A percentile compares a stretch with the other conserved stretches of the same genome.
Evolutionary conservation across 345 rosid species (phyloP).

Genomic region (Populus nigra): DNA sequence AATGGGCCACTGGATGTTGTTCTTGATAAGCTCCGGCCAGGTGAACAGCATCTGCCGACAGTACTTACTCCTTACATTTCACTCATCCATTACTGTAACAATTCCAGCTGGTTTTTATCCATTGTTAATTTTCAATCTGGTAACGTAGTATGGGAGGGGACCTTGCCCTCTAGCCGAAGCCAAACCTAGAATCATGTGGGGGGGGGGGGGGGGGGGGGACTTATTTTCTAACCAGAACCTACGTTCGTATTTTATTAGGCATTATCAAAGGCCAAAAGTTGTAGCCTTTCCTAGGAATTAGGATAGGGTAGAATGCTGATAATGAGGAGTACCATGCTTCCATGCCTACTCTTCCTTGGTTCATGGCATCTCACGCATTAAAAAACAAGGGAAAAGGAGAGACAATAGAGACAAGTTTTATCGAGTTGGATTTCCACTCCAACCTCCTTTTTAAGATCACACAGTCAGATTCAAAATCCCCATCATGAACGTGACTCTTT

Average conservation of each 20-base stretch:
- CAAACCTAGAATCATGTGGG: neutral
- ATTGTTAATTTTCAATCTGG: too few relatives aligned
- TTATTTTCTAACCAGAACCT: neutral
- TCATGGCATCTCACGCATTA: neutral
- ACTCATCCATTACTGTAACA: neutral
- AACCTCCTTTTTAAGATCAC: slow-evolving; percentile 8
- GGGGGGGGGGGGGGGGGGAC: neutral
- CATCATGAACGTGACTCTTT: slow-evolving; percentile 3
- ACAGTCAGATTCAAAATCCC: slow-evolving; percentile 18
- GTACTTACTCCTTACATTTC: neutral
- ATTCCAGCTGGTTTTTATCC: too few relatives aligned
- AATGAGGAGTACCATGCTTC: slow-evolving; percentile 20
- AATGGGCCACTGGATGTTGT: neutral
- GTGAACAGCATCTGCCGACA: neutral
- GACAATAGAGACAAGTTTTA: slow-evolving; percentile 19
- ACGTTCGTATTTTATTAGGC: neutral
- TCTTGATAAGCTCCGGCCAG: neutral
- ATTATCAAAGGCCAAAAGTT: neutral
- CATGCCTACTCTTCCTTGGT: neutral
- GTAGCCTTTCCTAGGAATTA: slow-evolving; percentile 17
- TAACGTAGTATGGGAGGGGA: neutral
- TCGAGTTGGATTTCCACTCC: slow-evolving; percentile 38
- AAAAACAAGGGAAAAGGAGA: neutral
- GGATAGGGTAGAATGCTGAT: neutral
- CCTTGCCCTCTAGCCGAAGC: neutral